Conservation (phyloP, 2,329 filamentous ascomycete species). For the Aspergillus versicolor region DNA sequence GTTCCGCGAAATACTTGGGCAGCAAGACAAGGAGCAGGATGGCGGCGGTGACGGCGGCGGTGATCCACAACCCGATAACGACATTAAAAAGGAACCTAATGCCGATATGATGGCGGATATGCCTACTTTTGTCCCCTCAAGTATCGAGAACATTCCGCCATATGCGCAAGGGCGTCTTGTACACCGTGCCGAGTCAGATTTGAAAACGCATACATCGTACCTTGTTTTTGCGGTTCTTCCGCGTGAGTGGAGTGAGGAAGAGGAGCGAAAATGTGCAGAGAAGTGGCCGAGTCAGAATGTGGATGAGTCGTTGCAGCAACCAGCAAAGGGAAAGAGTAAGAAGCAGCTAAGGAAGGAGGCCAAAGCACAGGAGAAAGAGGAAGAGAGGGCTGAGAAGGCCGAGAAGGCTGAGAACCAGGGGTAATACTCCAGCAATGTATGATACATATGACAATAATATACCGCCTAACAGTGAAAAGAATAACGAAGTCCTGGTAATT, state of each 20-base stretch:
- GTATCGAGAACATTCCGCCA: constrained; percentile 40
- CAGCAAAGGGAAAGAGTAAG: constrained; percentile 33
- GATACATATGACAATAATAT: neutral
- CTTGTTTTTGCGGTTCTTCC: constrained; percentile 89
- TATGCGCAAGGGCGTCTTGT: constrained; percentile 77
- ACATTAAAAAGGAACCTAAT: constrained; percentile 18
- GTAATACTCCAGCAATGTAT: neutral
- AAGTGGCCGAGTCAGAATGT: constrained; percentile 65
- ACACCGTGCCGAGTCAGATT: constrained; percentile 78
- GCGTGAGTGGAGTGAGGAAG: constrained; percentile 78
- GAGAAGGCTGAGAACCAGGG: neutral
- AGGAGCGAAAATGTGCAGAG: constrained; percentile 67
- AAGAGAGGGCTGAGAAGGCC: constrained; percentile 9
- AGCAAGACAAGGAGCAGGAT: constrained; percentile 12
- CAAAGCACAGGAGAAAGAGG: constrained; percentile 45
- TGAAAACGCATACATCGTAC: constrained; percentile 98
- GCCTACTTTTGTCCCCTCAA: constrained; percentile 6
- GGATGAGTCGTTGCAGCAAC: constrained; percentile 18
- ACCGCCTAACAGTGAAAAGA: neutral
- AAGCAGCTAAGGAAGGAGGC: constrained; percentile 39
- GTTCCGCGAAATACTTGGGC: constrained; percentile 53
- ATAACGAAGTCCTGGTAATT: too few relatives aligned
- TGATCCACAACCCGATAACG: neutral
- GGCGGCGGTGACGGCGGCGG: constrained; percentile 18
- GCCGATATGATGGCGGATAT: constrained; percentile 22